Evolutionary conservation across 352 stramenopile species (phyloP).

Genomic region (Globisporangium orthogonon): DNA sequence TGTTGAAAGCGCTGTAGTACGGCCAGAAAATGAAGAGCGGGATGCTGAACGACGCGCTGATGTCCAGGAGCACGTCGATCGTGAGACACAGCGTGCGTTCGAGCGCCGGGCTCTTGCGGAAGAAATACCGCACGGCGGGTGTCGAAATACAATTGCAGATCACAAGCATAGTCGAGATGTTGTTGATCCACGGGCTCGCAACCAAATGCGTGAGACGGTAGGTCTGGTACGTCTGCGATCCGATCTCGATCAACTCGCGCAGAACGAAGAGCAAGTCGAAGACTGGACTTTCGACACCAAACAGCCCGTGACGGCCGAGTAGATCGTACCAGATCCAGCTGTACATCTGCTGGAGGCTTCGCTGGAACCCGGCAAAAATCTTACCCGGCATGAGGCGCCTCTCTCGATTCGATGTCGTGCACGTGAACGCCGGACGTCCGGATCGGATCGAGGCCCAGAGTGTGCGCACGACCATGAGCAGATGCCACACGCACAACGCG

Average conservation of each 20-base stretch:
- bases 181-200: conserved; percentile 9
- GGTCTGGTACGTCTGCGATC: conserved; percentile 8
- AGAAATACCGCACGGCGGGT: conserved; percentile 6
- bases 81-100: conserved; percentile 18
- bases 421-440: conserved; percentile 2
- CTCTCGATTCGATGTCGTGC: neutral
- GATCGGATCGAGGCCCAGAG: conserved; percentile 4
- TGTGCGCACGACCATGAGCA: conserved; percentile 4
- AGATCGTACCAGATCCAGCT: conserved; percentile 8
- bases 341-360: neutral
- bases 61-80: conserved; percentile 19
- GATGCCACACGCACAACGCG: conserved; percentile 3
- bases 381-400: neutral
- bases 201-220: conserved; percentile 8
- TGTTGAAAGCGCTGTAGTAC: conserved; percentile 9
- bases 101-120: conserved; percentile 3
- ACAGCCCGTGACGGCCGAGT: conserved; percentile 8
- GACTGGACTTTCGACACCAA: conserved; percentile 10
- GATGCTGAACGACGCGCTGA: conserved; percentile 14
- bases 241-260: conserved; percentile 12
- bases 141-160: conserved; percentile 9
- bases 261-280: conserved; percentile 11
- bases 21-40: conserved; percentile 9
- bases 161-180: conserved; percentile 9
- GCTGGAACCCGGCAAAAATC: neutral